A percentile compares a stretch with the other conserved stretches of the same genome.
These are phyloP conservation scores for Linnemannia elongata DNA, from an alignment of 192 early-diverging fungal genomes.

Conservation along the genomic window DNA sequence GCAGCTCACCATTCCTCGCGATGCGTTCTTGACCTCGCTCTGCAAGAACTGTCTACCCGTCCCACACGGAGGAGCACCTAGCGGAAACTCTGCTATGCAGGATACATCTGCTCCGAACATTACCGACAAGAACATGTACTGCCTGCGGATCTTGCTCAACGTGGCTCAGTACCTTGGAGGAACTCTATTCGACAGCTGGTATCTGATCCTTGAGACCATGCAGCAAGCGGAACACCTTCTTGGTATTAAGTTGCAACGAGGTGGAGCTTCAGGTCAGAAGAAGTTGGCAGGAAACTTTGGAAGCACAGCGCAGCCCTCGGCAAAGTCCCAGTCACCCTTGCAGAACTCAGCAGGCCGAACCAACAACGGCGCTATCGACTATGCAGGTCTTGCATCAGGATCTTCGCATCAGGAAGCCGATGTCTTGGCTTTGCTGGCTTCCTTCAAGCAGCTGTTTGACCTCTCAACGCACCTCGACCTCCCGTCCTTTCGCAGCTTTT, in stretches of 20 bases:
- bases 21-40: conserved; percentile 88
- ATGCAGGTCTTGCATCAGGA: conserved; percentile 36
- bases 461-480: conserved; percentile 69
- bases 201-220: conserved; percentile 87
- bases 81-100: conserved; percentile 35
- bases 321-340: conserved; percentile 29
- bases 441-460: conserved; percentile 81
- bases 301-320: conserved; percentile 9
- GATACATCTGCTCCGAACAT: conserved; percentile 54
- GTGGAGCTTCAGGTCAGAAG: conserved; percentile 54
- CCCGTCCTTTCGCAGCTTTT: conserved; percentile 73
- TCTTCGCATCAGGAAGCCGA: conserved; percentile 62
- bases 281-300: conserved; percentile 58
- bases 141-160: conserved; percentile 78
- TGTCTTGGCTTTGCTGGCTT: conserved; percentile 59
- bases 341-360: conserved; percentile 21
- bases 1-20: conserved; percentile 81
- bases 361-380: conserved; percentile 28
- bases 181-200: conserved; percentile 88
- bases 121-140: conserved; percentile 83
- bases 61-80: conserved; percentile 42
- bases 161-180: conserved; percentile 81
- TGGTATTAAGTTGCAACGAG: conserved; percentile 58
- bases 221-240: conserved; percentile 89
- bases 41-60: conserved; percentile 87